A percentile compares a stretch with the other conserved stretches of the same genome.
Evolutionary conservation across 108 stramenopile species (phyloP).

Genomic region (Cyclotella choctawhatcheeana): DNA sequence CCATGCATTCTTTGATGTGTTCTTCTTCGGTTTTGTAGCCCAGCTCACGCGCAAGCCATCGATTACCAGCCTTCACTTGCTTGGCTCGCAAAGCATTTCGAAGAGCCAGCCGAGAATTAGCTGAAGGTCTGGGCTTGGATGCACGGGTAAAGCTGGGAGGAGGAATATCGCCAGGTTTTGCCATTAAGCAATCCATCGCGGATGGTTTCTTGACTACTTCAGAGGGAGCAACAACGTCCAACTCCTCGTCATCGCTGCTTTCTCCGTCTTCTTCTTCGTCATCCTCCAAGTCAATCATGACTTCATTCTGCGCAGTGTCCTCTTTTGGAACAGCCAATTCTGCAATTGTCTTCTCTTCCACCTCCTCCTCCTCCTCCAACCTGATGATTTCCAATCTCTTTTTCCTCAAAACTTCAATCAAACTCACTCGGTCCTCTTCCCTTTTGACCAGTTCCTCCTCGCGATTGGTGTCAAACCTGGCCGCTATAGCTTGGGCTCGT

Average conservation of each 20-base stretch:
- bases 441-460: conserved; percentile 71
- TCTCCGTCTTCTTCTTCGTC: conserved; percentile 41
- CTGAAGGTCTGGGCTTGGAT: conserved; percentile 12
- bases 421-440: conserved; percentile 70
- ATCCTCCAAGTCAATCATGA: conserved; percentile 18
- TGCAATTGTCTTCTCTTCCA: conserved; percentile 2
- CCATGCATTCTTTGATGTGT: conserved; percentile 80
- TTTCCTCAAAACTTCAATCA: conserved; percentile 67
- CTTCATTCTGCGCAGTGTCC: conserved; percentile 16
- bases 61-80: conserved; percentile 70
- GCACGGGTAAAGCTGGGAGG: not conserved
- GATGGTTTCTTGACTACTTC: conserved; percentile 20
- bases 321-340: not conserved
- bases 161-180: conserved; percentile 11
- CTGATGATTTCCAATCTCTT: conserved; percentile 56
- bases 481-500: conserved; percentile 77
- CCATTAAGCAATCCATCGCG: conserved; percentile 29
- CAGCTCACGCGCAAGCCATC: conserved; percentile 86
- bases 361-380: conserved; percentile 19
- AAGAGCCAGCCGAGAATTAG: conserved; percentile 51
- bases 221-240: conserved; percentile 38
- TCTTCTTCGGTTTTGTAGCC: conserved; percentile 85
- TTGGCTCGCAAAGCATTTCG: conserved; percentile 60
- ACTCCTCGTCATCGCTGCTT: conserved; percentile 48
- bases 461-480: conserved; percentile 79